These are phyloP conservation scores for Tillandsia fasciculata DNA, from an alignment of 176 grass and related monocot species.

Conservation along the genomic window DNA sequence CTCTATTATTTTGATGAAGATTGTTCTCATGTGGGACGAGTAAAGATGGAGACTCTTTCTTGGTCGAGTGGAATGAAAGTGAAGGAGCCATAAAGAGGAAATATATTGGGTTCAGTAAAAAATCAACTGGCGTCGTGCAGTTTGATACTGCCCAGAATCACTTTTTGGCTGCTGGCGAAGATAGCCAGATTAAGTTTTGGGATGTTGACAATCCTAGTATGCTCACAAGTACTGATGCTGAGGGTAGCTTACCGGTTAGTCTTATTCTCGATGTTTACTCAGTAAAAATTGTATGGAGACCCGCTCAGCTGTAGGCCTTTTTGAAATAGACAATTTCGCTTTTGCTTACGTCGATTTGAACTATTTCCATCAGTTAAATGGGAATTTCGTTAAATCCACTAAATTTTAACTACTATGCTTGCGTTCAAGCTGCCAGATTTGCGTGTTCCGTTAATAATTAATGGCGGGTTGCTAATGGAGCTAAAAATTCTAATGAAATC, in stretches of 20 bases:
- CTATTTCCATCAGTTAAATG: neutral
- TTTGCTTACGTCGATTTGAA: neutral
- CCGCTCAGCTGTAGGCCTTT: too few species aligned
- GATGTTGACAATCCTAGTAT: constrained; percentile 80
- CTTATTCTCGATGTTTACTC: too few species aligned
- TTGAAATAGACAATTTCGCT: neutral
- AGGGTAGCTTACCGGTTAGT: constrained; percentile 78
- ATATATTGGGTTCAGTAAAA: constrained; percentile 83
- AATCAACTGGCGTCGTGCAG: constrained; percentile 59
- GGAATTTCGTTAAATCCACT: too few species aligned
- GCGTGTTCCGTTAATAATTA: too few species aligned
- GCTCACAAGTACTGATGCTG: constrained; percentile 64
- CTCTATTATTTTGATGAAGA: constrained; percentile 32
- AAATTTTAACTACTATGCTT: too few species aligned
- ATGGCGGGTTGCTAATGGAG: too few species aligned
- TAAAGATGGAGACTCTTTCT: constrained; percentile 83
- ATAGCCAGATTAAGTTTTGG: constrained; percentile 95
- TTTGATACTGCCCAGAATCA: constrained; percentile 96
- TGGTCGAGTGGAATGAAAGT: constrained; percentile 99
- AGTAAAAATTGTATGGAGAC: too few species aligned
- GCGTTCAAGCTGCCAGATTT: too few species aligned
- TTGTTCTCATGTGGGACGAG: constrained; percentile 96
- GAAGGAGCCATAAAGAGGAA: constrained; percentile 92
- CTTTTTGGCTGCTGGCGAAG: constrained; percentile 94
- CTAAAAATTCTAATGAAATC: too few species aligned